Base-by-base conservation (phyloP, 768 basidiomycete species). In the Boletus speciosus region DNA sequence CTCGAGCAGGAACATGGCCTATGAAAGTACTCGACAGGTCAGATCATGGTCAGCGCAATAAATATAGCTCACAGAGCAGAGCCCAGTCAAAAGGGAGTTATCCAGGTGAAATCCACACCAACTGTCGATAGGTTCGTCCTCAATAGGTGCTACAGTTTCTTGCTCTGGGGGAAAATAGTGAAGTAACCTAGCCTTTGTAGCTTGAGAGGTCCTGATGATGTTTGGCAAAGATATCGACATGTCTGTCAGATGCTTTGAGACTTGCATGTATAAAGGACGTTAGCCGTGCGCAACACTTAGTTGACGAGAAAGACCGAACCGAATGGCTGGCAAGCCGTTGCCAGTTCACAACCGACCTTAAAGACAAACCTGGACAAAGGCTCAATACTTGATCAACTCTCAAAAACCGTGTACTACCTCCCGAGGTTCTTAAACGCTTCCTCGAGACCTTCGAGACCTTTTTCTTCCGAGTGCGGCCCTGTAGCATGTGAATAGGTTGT, bases 61-160 rank as follows among this genome's bases (percentile, higher is more conserved):
- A 27, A 55, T 50, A 25, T 5, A 35, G 61, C 81, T 68, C 67
- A 89, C 89, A 46, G 91, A 88, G 71, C 94, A 98, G 34, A 99
- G 82, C 2, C 93, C 97, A 2, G 97, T 99, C 51, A 99, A 72
- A 37, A 93, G 70, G 8, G 87, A 88, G 64, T 98, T 93, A 66
- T 99, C 97, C 21, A 93, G 76, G 70, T 98, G 96, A 62, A 93
- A 93, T 16, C 96, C 96, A 73, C 96, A 98, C 83, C 92, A 94
- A 59, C 84, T 90, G 59, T 97, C 93, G 29, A 93, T 73, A 2
- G 84, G 76, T 45, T 85, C 86, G 57, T 86, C 81, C 35, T 85
- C 80, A 5, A 66, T 55, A 0, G 74, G 71, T 6, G 62, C 58
- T 19, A 67, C 58, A 19, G 58, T 62, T 43, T 72, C 78, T 2